Evolutionary conservation across 257 asterid species (phyloP).

Genomic region (Ocimum tenuiflorum): DNA sequence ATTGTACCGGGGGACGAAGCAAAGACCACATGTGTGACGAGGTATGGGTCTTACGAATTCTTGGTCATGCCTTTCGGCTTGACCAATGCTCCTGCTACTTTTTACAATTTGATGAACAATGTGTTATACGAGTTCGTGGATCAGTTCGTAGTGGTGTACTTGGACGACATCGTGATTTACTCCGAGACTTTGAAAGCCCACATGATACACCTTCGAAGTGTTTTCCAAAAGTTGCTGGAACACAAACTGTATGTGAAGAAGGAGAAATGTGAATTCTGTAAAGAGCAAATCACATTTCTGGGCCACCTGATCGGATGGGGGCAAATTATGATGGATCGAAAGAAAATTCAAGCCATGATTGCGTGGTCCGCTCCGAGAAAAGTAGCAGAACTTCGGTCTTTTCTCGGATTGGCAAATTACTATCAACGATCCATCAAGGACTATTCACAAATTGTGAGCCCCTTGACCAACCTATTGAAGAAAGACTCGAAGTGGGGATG

Average conservation of each 20-base stretch:
- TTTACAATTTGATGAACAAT: background rate
- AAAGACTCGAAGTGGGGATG: background rate
- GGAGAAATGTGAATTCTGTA: background rate
- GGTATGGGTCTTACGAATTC: background rate
- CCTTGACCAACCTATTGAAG: conserved; percentile 2
- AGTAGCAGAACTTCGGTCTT: too few species aligned
- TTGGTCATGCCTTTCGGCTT: background rate
- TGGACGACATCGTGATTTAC: background rate
- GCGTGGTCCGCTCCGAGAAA: too few species aligned
- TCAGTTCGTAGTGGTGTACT: background rate
- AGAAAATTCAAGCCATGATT: background rate
- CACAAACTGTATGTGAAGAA: background rate
- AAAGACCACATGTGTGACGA: too few species aligned
- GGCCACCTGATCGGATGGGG: background rate
- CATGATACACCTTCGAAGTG: background rate
- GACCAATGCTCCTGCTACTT: background rate
- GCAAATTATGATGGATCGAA: background rate
- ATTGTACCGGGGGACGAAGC: too few species aligned
- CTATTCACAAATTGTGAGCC: background rate
- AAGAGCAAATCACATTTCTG: background rate
- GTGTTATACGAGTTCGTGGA: background rate
- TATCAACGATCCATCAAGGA: background rate
- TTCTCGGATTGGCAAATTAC: background rate
- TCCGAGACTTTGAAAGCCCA: background rate
- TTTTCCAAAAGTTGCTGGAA: background rate